Base-by-base conservation (phyloP, 129 eudicot genomes). In the Flaveria brownii region DNA sequence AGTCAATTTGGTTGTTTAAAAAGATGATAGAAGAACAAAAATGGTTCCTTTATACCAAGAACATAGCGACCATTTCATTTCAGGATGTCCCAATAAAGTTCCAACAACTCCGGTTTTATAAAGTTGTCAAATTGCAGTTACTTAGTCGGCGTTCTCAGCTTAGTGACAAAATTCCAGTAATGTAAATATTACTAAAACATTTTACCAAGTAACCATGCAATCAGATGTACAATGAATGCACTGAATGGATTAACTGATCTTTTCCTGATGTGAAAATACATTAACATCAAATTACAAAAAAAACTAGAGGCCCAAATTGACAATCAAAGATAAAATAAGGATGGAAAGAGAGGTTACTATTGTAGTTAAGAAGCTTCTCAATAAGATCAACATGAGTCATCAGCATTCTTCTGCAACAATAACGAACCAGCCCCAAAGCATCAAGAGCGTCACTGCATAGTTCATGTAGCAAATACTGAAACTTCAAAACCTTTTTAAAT, bases 331-430 rank as follows among this genome's bases (percentile, higher is more conserved):
- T 20, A 11, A 7, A 36, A 23, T 13, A 30, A 78, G 42, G 80
- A 77, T 65, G 66, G 78, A 61, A 62, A 80, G 77, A 78, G 84
- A 60, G 56, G 30, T 72, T 75, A 91, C 96, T 87, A 41, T 93
- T 90, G 84, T 92, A 90, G 91, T 90, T 90, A 80, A 93, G 88
- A 68, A 93, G 98, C 93, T 90, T 93, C 90, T 93, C 98, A 50
- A 93, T 93, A 77, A 93, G 95, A 79, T 93, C 98, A 77, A 93
- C 97, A 73, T 93, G 98, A 61, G 97, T 93, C 98, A 93, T 93
- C 70, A 93, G 87, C 98, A 93, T 93, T 75, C 97, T 88, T 82
- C 98, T 84, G 71, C 98, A 93, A 73, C 98, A 93, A 54, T 90
- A 93, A 2, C 97, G 98, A 57, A 90, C 96, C 82, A 93, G 84